Percentiles rank a stretch among this genome's conserved stretches.
Conservation (phyloP, 1,139 yeast species). For the Kazachstania sp. region DNA sequence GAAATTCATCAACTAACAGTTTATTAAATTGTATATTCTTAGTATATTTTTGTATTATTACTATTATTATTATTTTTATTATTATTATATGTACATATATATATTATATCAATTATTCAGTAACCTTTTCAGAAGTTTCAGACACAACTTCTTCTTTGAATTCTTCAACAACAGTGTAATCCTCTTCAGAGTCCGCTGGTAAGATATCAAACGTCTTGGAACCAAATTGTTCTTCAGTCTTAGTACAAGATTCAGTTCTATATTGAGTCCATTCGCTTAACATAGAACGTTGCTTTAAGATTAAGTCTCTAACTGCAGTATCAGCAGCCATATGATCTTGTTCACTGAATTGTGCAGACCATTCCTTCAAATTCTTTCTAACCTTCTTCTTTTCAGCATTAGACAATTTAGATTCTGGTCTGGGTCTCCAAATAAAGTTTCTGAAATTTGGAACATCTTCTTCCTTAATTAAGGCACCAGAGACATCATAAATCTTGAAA, state of each 20-base stretch:
- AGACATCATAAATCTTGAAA: slow-evolving; percentile 75
- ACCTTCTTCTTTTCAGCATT: slow-evolving; percentile 78
- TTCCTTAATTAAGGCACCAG: slow-evolving; percentile 69
- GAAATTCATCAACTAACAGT: too few species aligned
- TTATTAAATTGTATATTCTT: too few species aligned
- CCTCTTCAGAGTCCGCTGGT: slow-evolving; percentile 40
- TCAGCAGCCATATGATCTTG: slow-evolving; percentile 95
- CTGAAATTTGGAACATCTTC: slow-evolving; percentile 76
- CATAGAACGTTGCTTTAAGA: slow-evolving; percentile 72
- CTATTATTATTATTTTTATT: not conserved
- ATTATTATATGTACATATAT: not conserved
- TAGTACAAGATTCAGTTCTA: slow-evolving; percentile 36
- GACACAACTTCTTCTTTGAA: slow-evolving; percentile 56
- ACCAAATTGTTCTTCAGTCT: slow-evolving; percentile 15
- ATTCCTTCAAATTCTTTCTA: slow-evolving; percentile 80
- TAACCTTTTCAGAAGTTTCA: slow-evolving; percentile 62
- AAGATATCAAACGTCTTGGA: slow-evolving; percentile 20
- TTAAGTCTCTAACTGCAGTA: slow-evolving; percentile 83
- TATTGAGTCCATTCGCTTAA: slow-evolving; percentile 82
- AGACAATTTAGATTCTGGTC: slow-evolving; percentile 73
- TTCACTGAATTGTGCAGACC: slow-evolving; percentile 90
- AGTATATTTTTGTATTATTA: too few species aligned
- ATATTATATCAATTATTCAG: slow-evolving; percentile 20
- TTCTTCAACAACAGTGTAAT: slow-evolving; percentile 47
- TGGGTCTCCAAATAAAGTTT: slow-evolving; percentile 94